Base-by-base conservation (phyloP, 75 land plant genomes). In the Chamaecyparis obtusa region DNA sequence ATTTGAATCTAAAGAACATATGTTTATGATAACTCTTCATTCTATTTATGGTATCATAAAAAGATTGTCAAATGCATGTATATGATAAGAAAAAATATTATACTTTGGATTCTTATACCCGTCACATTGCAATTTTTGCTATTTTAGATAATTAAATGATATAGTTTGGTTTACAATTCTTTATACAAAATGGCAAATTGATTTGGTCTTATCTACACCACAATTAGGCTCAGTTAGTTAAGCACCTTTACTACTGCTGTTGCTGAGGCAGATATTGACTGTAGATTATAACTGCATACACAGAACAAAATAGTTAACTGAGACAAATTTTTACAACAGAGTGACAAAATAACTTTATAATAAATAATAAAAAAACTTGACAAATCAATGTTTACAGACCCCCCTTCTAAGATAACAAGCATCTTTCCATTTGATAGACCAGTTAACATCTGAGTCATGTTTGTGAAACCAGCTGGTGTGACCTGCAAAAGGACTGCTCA, bases 321-420 rank as follows among this genome's bases (percentile, higher is more conserved):
- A 41, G 81, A 21, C 11, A 78, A 78, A 78, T 17, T 4, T 24
- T 78, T 19, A 78, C 27, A 41, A 9, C n/a, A 78, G 24, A 15
- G 2, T 19, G n/a, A 24, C 69, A 78, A 78, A 78, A 37, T 1
- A 78, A 24, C 41, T 78, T 41, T 9, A 77, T 36, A 39, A 78
- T 78, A 24, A 17, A 78, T 39, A 24, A 21, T 87, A 36, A 81
- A 32, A 10, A 30, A 80, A 69, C 27, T 4, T 9, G n/a, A 37
- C 46, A 37, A 77, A 46, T 39, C 85, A 49, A 15, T 24, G 87
- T 96, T 14, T 55, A 96, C 69, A 27, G 9, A 64, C 98, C 99
- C 99, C 87, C 99, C 99, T 92, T 98, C 99, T 87, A 98, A 92
- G 79, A 98, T 92, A 87, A 95, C 97, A 84, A 98, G 93, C 90